Percentiles rank a stretch among this genome's conserved stretches.
These are phyloP conservation scores for Ganoderma leucocontextum DNA, from an alignment of 1,284 basidiomycete species.

Conservation along the genomic window DNA sequence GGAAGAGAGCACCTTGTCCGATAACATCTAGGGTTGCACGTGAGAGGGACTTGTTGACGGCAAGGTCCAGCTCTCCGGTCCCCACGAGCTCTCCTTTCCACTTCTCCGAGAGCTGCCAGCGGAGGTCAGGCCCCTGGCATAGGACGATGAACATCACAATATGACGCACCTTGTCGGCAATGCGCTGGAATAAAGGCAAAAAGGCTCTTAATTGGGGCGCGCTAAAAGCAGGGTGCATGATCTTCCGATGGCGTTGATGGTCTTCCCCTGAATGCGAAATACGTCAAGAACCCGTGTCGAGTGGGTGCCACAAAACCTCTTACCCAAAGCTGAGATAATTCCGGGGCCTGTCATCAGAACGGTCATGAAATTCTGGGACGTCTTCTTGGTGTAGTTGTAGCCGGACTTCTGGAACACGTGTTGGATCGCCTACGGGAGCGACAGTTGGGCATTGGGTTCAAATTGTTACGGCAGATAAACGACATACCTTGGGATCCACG, in stretches of 20 bases:
- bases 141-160: neutral
- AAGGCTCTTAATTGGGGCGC: slow-evolving; percentile 33
- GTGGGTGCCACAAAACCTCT: neutral
- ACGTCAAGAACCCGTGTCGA: neutral
- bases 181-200: slow-evolving; percentile 34
- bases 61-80: slow-evolving; percentile 13
- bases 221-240: slow-evolving; percentile 43
- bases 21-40: slow-evolving; percentile 43
- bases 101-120: slow-evolving; percentile 27
- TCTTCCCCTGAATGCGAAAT: slow-evolving; percentile 23
- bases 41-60: slow-evolving; percentile 37
- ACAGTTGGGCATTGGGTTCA: neutral
- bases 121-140: too few species aligned
- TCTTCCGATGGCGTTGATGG: slow-evolving; percentile 41
- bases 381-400: slow-evolving; percentile 36
- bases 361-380: slow-evolving; percentile 22
- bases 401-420: slow-evolving; percentile 40
- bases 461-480: neutral
- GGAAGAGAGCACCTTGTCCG: slow-evolving; percentile 36
- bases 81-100: slow-evolving; percentile 30
- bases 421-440: slow-evolving; percentile 35
- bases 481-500: slow-evolving; percentile 25
- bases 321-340: slow-evolving; percentile 32
- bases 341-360: slow-evolving; percentile 32
- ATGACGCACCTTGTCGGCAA: slow-evolving; percentile 28